These are phyloP conservation scores for Phalaenopsis hybrid DNA, from an alignment of 116 monocot genomes.

Conservation along the genomic window DNA sequence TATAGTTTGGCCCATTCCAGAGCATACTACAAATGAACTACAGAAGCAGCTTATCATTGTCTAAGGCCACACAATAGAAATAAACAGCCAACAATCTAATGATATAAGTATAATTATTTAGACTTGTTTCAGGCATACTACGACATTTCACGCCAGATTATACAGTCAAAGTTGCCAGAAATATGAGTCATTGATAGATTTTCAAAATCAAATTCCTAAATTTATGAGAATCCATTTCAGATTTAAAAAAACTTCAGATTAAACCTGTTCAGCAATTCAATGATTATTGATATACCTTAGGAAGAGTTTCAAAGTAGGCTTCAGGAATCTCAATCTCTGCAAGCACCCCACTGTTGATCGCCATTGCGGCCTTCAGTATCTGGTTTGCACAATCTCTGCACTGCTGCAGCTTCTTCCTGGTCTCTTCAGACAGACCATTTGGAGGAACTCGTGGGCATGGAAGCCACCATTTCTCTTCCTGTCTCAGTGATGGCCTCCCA, in stretches of 20 bases:
- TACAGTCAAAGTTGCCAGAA: background rate
- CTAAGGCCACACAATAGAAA: background rate
- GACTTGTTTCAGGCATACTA: background rate
- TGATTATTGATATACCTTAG: slow-evolving; percentile 52
- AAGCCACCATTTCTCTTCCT: slow-evolving; percentile 99
- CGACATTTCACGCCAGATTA: background rate
- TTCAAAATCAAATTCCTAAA: background rate
- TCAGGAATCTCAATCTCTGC: slow-evolving; percentile 89
- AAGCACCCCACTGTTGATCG: slow-evolving; percentile 82
- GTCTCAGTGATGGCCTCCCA: slow-evolving; percentile 60
- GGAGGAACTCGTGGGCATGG: slow-evolving; percentile 82
- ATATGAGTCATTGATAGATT: background rate
- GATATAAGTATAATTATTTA: background rate
- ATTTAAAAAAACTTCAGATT: background rate
- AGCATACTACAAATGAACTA: background rate
- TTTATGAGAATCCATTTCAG: background rate
- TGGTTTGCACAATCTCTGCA: slow-evolving; percentile 85
- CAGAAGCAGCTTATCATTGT: background rate
- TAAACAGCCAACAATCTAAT: background rate
- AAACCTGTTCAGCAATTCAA: background rate
- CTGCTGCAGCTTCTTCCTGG: slow-evolving; percentile 71
- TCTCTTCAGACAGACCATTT: slow-evolving; percentile 58
- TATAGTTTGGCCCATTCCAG: background rate
- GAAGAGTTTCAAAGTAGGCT: slow-evolving; percentile 68
- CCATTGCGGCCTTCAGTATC: slow-evolving; percentile 95